Evolutionary conservation across 371 early-diverging fungal genomes (phyloP), one percentile per base, ranked within the genome.

Genomic region (Polyrhizophydium stewartii): DNA sequence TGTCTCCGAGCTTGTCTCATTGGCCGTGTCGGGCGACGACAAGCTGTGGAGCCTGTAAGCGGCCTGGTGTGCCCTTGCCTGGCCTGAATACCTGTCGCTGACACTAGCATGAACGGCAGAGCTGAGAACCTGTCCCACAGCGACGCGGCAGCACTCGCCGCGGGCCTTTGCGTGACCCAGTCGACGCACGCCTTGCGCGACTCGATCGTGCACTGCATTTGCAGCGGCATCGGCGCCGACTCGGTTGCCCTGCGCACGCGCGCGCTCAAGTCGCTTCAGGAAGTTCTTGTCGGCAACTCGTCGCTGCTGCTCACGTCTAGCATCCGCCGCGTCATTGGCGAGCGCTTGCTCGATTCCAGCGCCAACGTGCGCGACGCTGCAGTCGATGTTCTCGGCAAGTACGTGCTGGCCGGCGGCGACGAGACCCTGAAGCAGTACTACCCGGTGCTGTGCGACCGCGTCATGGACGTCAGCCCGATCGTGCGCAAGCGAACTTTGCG

Each of bases 361-460:
- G 84, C 94, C 19, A 80, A 86, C 17, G 96, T 97, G 0, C 85
- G 97, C 37, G 96, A 94, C 75, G 90, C 91, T 12, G 92, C 94
- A 2, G 82, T 94, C 12, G 93, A 95, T 37, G 70, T 94, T 19
- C 76, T 95, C 3, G 92, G 94, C 12, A 88, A 85, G 57, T 91
- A 90, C 65, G n/a, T 76, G 30, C 55, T 59, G 30, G 13, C 49
- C 3, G 65, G 47, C 30, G 51, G 37, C 17, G 47, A 41, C 16
- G 60, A 75, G 45, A 75, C 91, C 13, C 79, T 88, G 0, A 66
- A 68, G 25, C 76, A 88, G 56, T 87, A 93, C 57, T 93, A 91
- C 61, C 82, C 85, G 35, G 69, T 87, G 38, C 76, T 93, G 41
- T 85, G 88, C 60, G 86, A 82, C 16, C 70, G 92, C 45, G 81